A percentile compares a stretch with the other conserved stretches of the same genome.
Evolutionary conservation across 2,329 filamentous ascomycete species (phyloP).

Genomic region (Cadophora luteo-olivacea): DNA sequence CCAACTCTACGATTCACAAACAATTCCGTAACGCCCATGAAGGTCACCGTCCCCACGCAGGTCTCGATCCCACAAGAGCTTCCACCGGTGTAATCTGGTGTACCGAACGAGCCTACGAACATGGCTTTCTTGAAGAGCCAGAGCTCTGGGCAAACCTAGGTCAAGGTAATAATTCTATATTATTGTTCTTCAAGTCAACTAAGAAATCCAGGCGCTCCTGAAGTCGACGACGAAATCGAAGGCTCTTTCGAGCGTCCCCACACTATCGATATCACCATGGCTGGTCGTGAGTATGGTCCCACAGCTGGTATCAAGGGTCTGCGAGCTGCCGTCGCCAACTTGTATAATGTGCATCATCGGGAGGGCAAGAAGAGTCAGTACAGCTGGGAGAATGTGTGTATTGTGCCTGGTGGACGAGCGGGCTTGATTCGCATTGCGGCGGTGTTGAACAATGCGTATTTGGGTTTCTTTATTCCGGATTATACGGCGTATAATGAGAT

Average conservation of each 20-base stretch:
- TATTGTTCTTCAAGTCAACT: too few species aligned
- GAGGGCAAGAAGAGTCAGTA: slow-evolving; percentile 88
- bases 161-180: too few species aligned
- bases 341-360: slow-evolving; percentile 94
- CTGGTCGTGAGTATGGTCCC: slow-evolving; percentile 87
- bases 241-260: slow-evolving; percentile 86
- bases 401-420: slow-evolving; percentile 91
- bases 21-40: slow-evolving; percentile 91
- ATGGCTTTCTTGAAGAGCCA: slow-evolving; percentile 85
- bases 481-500: slow-evolving; percentile 99
- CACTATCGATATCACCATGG: slow-evolving; percentile 77
- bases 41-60: slow-evolving; percentile 88
- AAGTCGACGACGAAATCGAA: slow-evolving; percentile 91
- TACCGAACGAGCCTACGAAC: slow-evolving; percentile 84
- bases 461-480: slow-evolving; percentile 93
- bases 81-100: slow-evolving; percentile 97
- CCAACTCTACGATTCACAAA: slow-evolving; percentile 82
- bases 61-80: slow-evolving; percentile 84
- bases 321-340: slow-evolving; percentile 83
- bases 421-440: slow-evolving; percentile 94
- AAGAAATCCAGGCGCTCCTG: slow-evolving; percentile 91
- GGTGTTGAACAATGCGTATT: slow-evolving; percentile 88
- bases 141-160: slow-evolving; percentile 90
- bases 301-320: slow-evolving; percentile 93
- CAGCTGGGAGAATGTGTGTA: slow-evolving; percentile 96